These are phyloP conservation scores for Trichoderma simmonsii DNA, from an alignment of 2,329 filamentous ascomycete species.

Conservation along the genomic window DNA sequence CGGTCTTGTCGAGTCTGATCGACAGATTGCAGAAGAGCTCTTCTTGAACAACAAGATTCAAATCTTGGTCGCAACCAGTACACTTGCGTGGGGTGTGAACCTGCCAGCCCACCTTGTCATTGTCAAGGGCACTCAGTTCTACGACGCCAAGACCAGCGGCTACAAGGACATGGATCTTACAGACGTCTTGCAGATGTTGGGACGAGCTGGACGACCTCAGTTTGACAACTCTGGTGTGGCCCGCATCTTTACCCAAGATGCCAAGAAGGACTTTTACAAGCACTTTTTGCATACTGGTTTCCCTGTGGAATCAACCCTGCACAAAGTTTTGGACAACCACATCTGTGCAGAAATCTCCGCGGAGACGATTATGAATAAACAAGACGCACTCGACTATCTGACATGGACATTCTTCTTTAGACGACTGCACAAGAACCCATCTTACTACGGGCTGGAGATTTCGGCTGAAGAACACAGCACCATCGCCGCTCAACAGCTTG, in stretches of 20 bases:
- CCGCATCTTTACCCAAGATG: constrained; percentile 93
- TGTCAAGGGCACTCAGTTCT: constrained; percentile 97
- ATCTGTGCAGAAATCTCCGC: constrained; percentile 91
- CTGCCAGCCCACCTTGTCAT: constrained; percentile 94
- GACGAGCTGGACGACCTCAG: constrained; percentile 89
- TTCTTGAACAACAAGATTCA: constrained; percentile 98
- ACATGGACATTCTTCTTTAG: constrained; percentile 99
- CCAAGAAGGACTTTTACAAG: constrained; percentile 99
- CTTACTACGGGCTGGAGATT: constrained; percentile 94
- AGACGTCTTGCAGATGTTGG: constrained; percentile 96
- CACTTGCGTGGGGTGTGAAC: constrained; percentile 97
- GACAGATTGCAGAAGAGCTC: constrained; percentile 86
- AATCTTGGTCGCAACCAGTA: constrained; percentile 91
- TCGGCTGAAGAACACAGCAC: constrained; percentile 89
- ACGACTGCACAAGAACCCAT: constrained; percentile 94
- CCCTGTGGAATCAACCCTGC: constrained; percentile 91
- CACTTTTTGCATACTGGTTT: constrained; percentile 98
- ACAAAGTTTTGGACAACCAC: constrained; percentile 97
- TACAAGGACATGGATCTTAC: constrained; percentile 99
- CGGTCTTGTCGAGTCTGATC: constrained; percentile 90
- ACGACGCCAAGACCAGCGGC: constrained; percentile 94
- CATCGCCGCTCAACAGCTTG: constrained; percentile 76
- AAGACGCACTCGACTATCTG: constrained; percentile 94
- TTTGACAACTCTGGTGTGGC: constrained; percentile 96
- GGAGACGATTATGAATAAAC: constrained; percentile 87